These are phyloP conservation scores for Ophiostoma quercus DNA, from an alignment of 2,329 filamentous ascomycete genomes.

Conservation along the genomic window DNA sequence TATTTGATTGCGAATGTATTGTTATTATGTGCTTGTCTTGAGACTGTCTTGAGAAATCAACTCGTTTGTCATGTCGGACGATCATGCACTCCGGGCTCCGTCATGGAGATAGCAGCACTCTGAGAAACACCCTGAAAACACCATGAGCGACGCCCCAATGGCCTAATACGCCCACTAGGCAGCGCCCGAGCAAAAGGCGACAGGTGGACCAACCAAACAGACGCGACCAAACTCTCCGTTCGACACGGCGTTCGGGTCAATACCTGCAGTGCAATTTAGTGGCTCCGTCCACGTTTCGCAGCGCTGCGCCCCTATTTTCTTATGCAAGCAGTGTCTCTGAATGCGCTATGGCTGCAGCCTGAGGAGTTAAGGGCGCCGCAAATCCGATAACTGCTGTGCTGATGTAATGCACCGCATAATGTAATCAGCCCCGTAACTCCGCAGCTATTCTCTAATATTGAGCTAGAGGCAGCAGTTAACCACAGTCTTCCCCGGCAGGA, in stretches of 20 bases:
- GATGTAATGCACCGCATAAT: not conserved
- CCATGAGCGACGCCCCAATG: too few relatives aligned
- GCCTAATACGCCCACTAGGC: not conserved
- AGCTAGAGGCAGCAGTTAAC: not conserved
- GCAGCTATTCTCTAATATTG: not conserved
- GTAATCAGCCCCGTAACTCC: not conserved
- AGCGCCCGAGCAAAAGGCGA: not conserved
- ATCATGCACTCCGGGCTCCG: not conserved
- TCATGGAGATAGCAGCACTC: not conserved
- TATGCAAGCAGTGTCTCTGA: not conserved
- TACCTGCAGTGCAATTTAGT: not conserved
- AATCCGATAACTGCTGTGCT: conserved; percentile 2
- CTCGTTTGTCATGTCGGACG: not conserved
- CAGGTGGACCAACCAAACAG: not conserved
- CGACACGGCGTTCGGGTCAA: not conserved
- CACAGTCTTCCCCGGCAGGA: not conserved
- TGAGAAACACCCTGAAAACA: too few relatives aligned
- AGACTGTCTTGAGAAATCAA: not conserved
- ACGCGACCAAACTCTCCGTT: not conserved
- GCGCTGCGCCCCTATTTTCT: conserved; percentile 4
- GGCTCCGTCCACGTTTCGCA: not conserved
- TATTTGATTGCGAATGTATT: not conserved
- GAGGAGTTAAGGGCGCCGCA: conserved; percentile 6
- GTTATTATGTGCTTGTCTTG: not conserved
- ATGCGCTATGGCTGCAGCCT: not conserved